phyloP scores from a whole-genome alignment of 495 filamentous ascomycete genomes.

The Xylaria grammica region DNA sequence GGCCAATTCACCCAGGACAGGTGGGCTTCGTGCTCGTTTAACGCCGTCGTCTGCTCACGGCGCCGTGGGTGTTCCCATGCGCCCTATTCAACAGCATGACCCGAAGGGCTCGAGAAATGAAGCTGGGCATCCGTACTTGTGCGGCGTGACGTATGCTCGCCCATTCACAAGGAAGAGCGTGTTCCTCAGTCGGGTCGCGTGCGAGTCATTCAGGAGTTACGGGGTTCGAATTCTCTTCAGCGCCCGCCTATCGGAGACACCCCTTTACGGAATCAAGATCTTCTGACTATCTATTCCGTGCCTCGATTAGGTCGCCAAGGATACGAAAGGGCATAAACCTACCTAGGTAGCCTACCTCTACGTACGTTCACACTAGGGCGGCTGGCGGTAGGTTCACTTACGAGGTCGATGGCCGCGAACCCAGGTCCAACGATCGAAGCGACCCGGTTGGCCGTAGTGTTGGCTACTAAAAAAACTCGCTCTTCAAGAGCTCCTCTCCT shows the following conservation, averaged over 20 bases:
- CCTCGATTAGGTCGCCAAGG: slow-evolving; percentile 29
- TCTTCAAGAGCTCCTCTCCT: slow-evolving; percentile 29
- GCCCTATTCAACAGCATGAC: slow-evolving; percentile 24
- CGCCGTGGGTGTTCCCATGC: slow-evolving; percentile 14
- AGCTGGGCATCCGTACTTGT: slow-evolving; percentile 26
- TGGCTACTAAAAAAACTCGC: slow-evolving; percentile 38
- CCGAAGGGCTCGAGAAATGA: slow-evolving; percentile 24
- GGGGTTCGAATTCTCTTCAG: too few relatives aligned
- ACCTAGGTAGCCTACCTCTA: too few relatives aligned
- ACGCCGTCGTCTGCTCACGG: slow-evolving; percentile 29
- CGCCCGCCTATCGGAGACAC: too few relatives aligned
- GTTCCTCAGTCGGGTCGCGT: too few relatives aligned
- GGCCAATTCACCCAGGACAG: slow-evolving; percentile 25
- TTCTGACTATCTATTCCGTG: slow-evolving; percentile 28
- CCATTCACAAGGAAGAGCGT: background rate
- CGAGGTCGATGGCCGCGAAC: slow-evolving; percentile 36
- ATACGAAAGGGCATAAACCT: slow-evolving; percentile 33
- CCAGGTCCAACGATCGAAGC: slow-evolving; percentile 39
- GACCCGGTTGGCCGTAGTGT: slow-evolving; percentile 33
- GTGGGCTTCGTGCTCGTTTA: slow-evolving; percentile 28
- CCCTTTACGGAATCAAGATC: background rate
- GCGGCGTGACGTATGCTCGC: slow-evolving; percentile 16
- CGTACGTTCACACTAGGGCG: slow-evolving; percentile 26
- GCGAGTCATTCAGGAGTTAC: too few relatives aligned
- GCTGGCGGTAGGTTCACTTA: slow-evolving; percentile 26